A percentile compares a stretch with the other conserved stretches of the same genome.
These are phyloP conservation scores for Lachnellula occidentalis DNA, from an alignment of 2,329 filamentous ascomycete species.

Conservation along the genomic window DNA sequence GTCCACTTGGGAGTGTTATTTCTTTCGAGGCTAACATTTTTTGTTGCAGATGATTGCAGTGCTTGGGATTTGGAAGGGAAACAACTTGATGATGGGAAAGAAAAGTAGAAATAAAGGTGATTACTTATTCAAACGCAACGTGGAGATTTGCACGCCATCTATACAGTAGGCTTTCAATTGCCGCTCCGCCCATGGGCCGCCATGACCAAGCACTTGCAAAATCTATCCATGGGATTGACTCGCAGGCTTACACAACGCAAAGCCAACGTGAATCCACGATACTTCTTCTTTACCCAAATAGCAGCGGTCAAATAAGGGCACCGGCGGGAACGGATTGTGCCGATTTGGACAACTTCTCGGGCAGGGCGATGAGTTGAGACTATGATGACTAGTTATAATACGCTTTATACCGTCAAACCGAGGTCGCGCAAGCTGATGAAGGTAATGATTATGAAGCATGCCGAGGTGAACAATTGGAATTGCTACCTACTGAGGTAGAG, in stretches of 20 bases:
- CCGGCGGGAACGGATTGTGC: neutral
- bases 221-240: no score
- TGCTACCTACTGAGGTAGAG: no score
- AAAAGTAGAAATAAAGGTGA: no score
- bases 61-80: no score
- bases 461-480: no score
- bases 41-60: neutral
- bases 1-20: slow-evolving; percentile 40
- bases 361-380: neutral
- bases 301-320: neutral
- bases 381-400: neutral
- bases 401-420: neutral
- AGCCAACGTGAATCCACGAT: no score
- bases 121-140: no score
- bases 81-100: no score
- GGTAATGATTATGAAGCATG: no score
- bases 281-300: neutral
- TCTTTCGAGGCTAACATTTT: slow-evolving; percentile 18
- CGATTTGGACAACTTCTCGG: neutral
- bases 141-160: no score
- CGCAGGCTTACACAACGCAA: neutral
- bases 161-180: neutral
- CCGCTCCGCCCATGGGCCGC: neutral
- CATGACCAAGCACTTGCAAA: neutral
- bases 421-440: no score